Conservation (phyloP, 1,284 basidiomycete species). For the Sporisorium scitamineum region DNA sequence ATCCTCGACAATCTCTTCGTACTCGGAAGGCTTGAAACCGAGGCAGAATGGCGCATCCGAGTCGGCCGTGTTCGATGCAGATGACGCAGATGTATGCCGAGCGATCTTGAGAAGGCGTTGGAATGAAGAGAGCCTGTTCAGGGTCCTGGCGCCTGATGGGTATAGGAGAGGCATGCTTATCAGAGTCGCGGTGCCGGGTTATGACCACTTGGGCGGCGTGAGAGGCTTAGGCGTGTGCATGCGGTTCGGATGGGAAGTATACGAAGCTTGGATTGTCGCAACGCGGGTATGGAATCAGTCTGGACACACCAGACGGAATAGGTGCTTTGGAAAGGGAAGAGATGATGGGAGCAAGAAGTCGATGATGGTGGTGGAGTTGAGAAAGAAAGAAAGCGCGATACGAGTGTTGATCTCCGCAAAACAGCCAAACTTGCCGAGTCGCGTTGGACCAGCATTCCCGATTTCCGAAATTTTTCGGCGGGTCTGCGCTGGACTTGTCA, state of each 20-base stretch:
- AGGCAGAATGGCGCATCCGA: constrained; percentile 16
- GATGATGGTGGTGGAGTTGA: constrained; percentile 17
- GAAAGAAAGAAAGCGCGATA: constrained; percentile 16
- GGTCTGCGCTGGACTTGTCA: background rate
- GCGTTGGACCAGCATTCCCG: constrained; percentile 12
- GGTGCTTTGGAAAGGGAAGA: background rate
- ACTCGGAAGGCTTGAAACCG: constrained; percentile 42
- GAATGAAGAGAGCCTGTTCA: constrained; percentile 30
- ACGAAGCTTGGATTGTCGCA: background rate
- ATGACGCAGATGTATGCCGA: constrained; percentile 31
- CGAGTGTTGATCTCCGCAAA: constrained; percentile 38
- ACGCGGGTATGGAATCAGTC: background rate
- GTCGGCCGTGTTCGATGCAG: constrained; percentile 1
- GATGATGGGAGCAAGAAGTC: background rate
- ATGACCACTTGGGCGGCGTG: constrained; percentile 6
- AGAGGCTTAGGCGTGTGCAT: background rate
- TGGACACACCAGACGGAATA: no score
- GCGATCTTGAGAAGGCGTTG: constrained; percentile 46
- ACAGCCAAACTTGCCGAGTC: constrained; percentile 18
- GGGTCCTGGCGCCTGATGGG: constrained; percentile 35
- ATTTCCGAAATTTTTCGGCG: constrained; percentile 5
- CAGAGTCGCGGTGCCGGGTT: background rate
- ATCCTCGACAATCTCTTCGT: constrained; percentile 35
- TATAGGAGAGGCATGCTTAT: constrained; percentile 43
- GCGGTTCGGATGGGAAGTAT: constrained; percentile 1